These are phyloP conservation scores for Phycomyces blakesleeanus DNA, from an alignment of 192 early-diverging fungal species.

Conservation along the genomic window DNA sequence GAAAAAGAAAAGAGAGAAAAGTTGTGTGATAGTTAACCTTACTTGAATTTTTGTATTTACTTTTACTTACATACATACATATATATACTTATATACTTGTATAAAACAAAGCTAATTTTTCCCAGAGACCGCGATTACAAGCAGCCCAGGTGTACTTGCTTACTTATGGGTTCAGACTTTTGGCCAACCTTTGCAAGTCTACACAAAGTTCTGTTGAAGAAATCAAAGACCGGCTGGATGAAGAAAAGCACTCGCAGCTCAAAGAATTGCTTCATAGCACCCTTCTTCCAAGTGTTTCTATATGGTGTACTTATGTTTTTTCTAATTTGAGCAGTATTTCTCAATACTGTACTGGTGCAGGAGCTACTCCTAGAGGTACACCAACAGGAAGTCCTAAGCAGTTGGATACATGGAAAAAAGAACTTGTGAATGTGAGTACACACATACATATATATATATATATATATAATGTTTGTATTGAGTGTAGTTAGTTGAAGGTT, in stretches of 20 bases:
- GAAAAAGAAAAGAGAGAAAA: too few relatives aligned
- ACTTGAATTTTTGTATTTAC: too few relatives aligned
- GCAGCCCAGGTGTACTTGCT: slow-evolving; percentile 8
- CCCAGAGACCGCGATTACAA: slow-evolving; percentile 1
- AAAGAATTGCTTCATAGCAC: slow-evolving; percentile 1
- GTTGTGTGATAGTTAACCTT: too few relatives aligned
- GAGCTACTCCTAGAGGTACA: background rate
- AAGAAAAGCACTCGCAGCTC: background rate
- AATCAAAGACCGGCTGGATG: background rate
- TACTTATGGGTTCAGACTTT: slow-evolving; percentile 9
- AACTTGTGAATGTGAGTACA: slow-evolving; percentile 9
- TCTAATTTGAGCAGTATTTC: slow-evolving; percentile 16
- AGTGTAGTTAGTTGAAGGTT: too few relatives aligned
- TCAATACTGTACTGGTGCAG: slow-evolving; percentile 16
- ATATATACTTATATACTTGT: too few relatives aligned
- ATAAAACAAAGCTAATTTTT: background rate
- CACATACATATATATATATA: too few relatives aligned
- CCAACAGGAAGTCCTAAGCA: background rate
- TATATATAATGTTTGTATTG: too few relatives aligned
- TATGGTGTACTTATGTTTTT: slow-evolving; percentile 22
- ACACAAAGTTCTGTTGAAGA: background rate
- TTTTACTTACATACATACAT: too few relatives aligned
- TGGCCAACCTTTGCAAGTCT: slow-evolving; percentile 3
- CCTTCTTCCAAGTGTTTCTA: slow-evolving; percentile 12
- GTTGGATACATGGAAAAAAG: slow-evolving; percentile 5